Evolutionary conservation across 768 basidiomycete species (phyloP), one percentile per base, ranked within the genome.

Genomic region (Lentinula raphanica): DNA sequence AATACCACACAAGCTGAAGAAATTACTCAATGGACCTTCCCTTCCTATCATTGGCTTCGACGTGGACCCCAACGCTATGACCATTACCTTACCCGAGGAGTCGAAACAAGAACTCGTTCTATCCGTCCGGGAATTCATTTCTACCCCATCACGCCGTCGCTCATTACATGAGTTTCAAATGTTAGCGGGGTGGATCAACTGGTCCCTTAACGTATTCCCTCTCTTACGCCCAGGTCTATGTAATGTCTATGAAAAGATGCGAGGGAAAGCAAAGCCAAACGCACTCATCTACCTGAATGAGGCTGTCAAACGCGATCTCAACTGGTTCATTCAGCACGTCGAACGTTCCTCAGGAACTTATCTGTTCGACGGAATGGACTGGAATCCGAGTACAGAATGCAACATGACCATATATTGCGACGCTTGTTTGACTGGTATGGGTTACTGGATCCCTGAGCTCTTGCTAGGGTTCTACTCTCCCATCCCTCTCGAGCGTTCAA

Each of bases 1-100:
- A 1, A 54, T 69, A 3, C 73, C 72, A 1, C 69, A 72, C 50
- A 62, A 66, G 23, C 38, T 62, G 1, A 23, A 17, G 2, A 75
- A 74, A 58, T 74, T 74, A 44, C 15, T 67, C 0, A 65, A 46
- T 28, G 68, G 66, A 0, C n/a, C 6, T 0, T 11, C n/a, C 1
- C 59, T 73, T 4, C 49, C 53, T 11, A 65, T 69, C 56, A 68
- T 71, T 53, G 68, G 72, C 25, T 70, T 71, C 49, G 13, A 60
- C 0, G 63, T 72, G n/a, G 67, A 72, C 48, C 31, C 64, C 0
- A 51, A 63, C 19, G 25, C 13, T 1, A 65, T 68, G 59, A 53
- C 58, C 0, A 58, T 67, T 49, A 58, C 63, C 1, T 19, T 57
- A n/a, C 39, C 54, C 11, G 1, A 36, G 2, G 36, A 55, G 25